Conservation (phyloP, 1,284 basidiomycete species). For the Porodaedalea pini region DNA sequence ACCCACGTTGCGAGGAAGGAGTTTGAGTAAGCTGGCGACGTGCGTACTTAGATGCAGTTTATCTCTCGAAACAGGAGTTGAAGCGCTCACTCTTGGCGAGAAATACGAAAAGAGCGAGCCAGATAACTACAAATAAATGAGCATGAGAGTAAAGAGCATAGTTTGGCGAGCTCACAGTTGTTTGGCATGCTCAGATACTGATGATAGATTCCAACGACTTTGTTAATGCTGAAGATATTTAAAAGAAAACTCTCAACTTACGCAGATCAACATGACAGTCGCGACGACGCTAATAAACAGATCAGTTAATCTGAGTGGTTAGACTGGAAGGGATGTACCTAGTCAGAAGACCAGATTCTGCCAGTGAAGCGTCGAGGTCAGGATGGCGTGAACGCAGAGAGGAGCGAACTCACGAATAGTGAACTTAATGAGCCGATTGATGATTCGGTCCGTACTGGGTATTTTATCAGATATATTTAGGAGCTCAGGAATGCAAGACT, state of each 20-base stretch:
- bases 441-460: not conserved
- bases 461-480: not conserved
- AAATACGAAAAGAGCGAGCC: not conserved
- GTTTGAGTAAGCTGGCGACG: not conserved
- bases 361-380: not conserved
- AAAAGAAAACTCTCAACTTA: not conserved
- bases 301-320: not conserved
- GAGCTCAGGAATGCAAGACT: not conserved
- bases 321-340: not conserved
- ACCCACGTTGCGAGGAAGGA: constrained; percentile 5
- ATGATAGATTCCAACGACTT: not conserved
- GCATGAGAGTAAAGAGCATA: not conserved
- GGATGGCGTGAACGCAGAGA: not conserved
- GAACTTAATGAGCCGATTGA: not conserved
- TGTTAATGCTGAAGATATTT: not conserved
- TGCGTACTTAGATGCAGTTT: not conserved
- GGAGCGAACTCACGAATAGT: not conserved
- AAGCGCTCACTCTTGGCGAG: constrained; percentile 3
- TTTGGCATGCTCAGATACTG: constrained; percentile 1
- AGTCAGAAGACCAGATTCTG: constrained; percentile 4
- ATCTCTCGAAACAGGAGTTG: not conserved
- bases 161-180: constrained; percentile 6
- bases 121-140: not conserved
- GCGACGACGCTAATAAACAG: not conserved
- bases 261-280: constrained; percentile 3